Conservation (phyloP, 306 rosid species). For the Acacia acuminata region DNA sequence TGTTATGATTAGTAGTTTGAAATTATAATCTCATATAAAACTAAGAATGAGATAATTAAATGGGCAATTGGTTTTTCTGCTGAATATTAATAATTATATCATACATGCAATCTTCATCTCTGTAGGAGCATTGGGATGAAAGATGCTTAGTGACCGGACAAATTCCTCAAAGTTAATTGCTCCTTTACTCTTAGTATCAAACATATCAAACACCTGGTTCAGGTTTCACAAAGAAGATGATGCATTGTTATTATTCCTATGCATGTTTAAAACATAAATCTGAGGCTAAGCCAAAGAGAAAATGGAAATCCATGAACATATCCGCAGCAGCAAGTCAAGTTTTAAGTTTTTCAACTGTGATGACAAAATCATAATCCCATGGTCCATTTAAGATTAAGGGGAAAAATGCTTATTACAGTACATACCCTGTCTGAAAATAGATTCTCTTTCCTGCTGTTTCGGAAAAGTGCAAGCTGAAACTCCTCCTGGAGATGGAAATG, state of each 20-base stretch:
- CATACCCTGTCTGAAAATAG: constrained; percentile 73
- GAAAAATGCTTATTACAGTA: neutral
- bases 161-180: constrained; percentile 77
- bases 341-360: neutral
- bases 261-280: neutral
- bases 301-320: neutral
- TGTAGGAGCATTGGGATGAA: constrained; percentile 65
- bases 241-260: neutral
- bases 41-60: neutral
- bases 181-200: constrained; percentile 69
- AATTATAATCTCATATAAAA: neutral
- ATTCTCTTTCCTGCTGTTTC: constrained; percentile 46
- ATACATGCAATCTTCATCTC: constrained; percentile 67
- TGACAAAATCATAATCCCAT: neutral
- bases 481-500: constrained; percentile 56
- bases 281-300: neutral
- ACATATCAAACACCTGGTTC: constrained; percentile 72
- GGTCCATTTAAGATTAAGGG: neutral
- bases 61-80: constrained; percentile 9
- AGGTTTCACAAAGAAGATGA: neutral
- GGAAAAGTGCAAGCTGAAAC: constrained; percentile 64
- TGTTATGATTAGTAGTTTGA: neutral
- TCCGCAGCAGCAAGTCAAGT: neutral
- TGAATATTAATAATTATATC: constrained; percentile 16
- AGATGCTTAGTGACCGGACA: constrained; percentile 73